A percentile compares a stretch with the other conserved stretches of the same genome.
Evolutionary conservation across 768 basidiomycete species (phyloP).

Genomic region (Tulasnella sp.): DNA sequence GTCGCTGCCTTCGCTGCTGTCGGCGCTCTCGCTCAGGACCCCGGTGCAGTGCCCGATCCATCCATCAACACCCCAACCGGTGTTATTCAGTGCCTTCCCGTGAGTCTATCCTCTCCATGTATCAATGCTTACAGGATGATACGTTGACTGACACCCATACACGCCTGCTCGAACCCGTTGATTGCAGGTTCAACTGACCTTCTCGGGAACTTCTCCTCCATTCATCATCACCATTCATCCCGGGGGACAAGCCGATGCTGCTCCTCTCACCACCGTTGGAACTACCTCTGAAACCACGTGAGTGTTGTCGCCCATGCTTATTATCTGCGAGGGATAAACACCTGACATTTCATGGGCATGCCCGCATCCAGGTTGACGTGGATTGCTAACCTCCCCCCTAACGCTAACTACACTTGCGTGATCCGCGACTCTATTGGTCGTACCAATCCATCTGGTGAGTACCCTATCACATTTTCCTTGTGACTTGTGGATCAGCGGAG

Average conservation of each 20-base stretch:
- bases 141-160: neutral
- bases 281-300: neutral
- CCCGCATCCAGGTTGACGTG: slow-evolving; percentile 2
- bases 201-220: slow-evolving; percentile 25
- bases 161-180: too few relatives aligned
- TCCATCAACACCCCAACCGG: neutral
- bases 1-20: neutral
- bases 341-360: neutral
- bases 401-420: neutral
- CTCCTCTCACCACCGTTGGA: neutral
- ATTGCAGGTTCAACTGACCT: slow-evolving; percentile 20
- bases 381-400: neutral
- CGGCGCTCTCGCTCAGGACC: neutral
- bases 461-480: neutral
- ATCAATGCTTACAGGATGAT: neutral
- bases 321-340: neutral
- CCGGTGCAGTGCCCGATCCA: neutral
- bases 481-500: neutral
- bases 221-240: slow-evolving; percentile 15
- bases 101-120: neutral
- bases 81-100: slow-evolving; percentile 9
- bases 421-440: neutral
- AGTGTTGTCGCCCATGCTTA: neutral
- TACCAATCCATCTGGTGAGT: slow-evolving; percentile 2
- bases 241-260: neutral